Conservation (phyloP, 192 early-diverging fungal species). For the Coemansia asiatica region DNA sequence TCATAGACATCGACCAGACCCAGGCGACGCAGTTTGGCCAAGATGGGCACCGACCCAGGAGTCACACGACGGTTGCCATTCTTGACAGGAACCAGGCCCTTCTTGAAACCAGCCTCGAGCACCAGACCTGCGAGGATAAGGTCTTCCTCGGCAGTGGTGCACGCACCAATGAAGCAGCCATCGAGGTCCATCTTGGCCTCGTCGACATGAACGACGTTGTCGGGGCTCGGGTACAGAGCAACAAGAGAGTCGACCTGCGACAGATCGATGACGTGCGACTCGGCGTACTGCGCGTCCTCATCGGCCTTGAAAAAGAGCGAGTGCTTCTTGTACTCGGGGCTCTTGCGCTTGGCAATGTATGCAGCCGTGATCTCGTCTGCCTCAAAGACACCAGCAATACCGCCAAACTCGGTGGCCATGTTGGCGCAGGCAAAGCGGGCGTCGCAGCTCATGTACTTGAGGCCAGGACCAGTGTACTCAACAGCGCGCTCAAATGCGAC, state of each 20-base stretch:
- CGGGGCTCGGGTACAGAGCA: slow-evolving; percentile 72
- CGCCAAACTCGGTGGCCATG: slow-evolving; percentile 86
- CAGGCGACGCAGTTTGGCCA: slow-evolving; percentile 74
- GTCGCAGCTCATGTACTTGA: slow-evolving; percentile 80
- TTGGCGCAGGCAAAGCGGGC: slow-evolving; percentile 78
- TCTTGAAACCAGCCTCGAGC: slow-evolving; percentile 70
- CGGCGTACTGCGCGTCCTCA: slow-evolving; percentile 72
- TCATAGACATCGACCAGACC: slow-evolving; percentile 73
- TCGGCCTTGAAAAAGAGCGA: slow-evolving; percentile 76
- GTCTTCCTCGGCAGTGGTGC: slow-evolving; percentile 82
- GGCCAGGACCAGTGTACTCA: slow-evolving; percentile 73
- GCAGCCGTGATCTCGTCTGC: slow-evolving; percentile 73
- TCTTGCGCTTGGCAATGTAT: slow-evolving; percentile 72
- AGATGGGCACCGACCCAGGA: slow-evolving; percentile 73
- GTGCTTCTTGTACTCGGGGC: slow-evolving; percentile 65
- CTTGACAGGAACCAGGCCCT: slow-evolving; percentile 62
- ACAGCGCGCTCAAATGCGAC: slow-evolving; percentile 78
- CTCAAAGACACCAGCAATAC: slow-evolving; percentile 81
- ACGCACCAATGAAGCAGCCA: slow-evolving; percentile 80
- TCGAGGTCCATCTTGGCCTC: slow-evolving; percentile 69
- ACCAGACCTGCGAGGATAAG: slow-evolving; percentile 76
- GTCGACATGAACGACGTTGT: slow-evolving; percentile 69
- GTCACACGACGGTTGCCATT: slow-evolving; percentile 72
- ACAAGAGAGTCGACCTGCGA: slow-evolving; percentile 67
- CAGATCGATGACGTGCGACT: slow-evolving; percentile 75